Conservation (phyloP, 2,329 filamentous ascomycete species). For the Ophiostoma pallidulum region DNA sequence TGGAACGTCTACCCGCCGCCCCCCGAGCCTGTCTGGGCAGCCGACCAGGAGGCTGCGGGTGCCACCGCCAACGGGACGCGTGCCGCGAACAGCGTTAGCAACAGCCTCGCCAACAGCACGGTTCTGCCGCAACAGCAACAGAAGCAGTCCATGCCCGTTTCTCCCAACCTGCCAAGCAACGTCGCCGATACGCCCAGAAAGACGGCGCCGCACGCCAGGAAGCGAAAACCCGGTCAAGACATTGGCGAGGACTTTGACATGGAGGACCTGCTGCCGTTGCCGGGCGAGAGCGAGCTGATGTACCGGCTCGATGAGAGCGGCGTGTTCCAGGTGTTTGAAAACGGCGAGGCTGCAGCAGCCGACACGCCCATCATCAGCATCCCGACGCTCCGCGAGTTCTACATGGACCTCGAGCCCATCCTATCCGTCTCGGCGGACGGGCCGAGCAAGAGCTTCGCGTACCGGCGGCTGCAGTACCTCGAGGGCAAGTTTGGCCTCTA, state of each 20-base stretch:
- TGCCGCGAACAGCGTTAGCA: slow-evolving; percentile 28
- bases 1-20: slow-evolving; percentile 91
- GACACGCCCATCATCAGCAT: slow-evolving; percentile 67
- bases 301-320: slow-evolving; percentile 75
- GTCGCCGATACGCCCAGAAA: slow-evolving; percentile 17
- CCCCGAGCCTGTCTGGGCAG: slow-evolving; percentile 82
- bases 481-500: slow-evolving; percentile 98
- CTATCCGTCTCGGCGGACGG: slow-evolving; percentile 88
- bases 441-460: slow-evolving; percentile 94
- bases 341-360: slow-evolving; percentile 48
- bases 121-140: slow-evolving; percentile 26
- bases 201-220: slow-evolving; percentile 36
- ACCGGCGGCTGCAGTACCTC: slow-evolving; percentile 84
- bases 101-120: slow-evolving; percentile 40
- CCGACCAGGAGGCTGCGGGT: slow-evolving; percentile 31
- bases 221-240: slow-evolving; percentile 76
- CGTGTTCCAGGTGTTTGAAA: slow-evolving; percentile 88
- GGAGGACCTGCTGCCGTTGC: slow-evolving; percentile 65
- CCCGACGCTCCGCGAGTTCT: slow-evolving; percentile 91
- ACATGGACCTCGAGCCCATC: slow-evolving; percentile 84
- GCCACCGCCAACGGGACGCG: slow-evolving; percentile 19
- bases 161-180: background rate
- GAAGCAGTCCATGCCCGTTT: background rate
- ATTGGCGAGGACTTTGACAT: slow-evolving; percentile 90
- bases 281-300: slow-evolving; percentile 58